Evolutionary conservation across 306 rosid species (phyloP), one percentile per base, ranked within the genome.

Genomic region (Echinosophora koreensis): DNA sequence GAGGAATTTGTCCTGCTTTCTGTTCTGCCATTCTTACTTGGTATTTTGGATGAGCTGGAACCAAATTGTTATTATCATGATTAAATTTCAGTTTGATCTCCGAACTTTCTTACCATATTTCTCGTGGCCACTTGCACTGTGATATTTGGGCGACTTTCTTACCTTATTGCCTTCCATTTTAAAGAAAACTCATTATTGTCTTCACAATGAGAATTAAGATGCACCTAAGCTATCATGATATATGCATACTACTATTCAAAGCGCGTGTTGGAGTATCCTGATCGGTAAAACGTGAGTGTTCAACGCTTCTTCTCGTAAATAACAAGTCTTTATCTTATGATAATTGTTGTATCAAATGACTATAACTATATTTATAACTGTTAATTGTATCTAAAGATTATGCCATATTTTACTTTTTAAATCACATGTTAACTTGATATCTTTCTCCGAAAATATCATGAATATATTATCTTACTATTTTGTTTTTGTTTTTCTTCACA

Each of bases 21-120:
- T 66, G 47, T 41, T 14, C 39, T 54, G 56, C 44, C 66, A 55
- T 38, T 62, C 13, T 64, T 27, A 42, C 56, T 9, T 34, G 0
- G 2, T 61, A 35, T 71, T 42, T 77, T 44, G 46, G 3, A 47
- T 32, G 71, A 56, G 82, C 30, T 75, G 69, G 73, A 55, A n/a
- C 74, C 57, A 61, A 15, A 61, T 68, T 51, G 28, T n/a, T 41
- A 4, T 16, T 13, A 5, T 65, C 28, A 9, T 35, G 8, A 61
- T 44, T 41, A 2, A 14, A 32, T 39, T 73, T 50, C 11, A 49
- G 17, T 69, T 66, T 28, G 12, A 37, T 71, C 4, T 57, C 27
- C 42, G 5, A 28, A 8, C 49, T 74, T 35, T 68, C 56, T 66
- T 13, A 34, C 17, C 71, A 6, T 16, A 38, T 35, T 63, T 7